phyloP scores from a whole-genome alignment of 2,329 filamentous ascomycete species.

The Colletotrichum musae region DNA sequence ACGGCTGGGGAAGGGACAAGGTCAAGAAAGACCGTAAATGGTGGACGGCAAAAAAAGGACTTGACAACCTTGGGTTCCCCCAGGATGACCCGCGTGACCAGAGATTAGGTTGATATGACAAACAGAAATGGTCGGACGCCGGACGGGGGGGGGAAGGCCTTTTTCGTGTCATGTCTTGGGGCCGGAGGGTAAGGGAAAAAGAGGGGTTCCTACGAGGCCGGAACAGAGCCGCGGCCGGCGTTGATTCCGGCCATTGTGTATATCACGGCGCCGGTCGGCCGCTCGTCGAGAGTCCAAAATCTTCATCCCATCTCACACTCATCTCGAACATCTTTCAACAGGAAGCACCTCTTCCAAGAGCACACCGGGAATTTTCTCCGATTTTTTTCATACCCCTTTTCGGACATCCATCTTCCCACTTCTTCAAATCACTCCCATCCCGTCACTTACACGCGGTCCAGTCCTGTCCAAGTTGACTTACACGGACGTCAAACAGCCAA shows the following conservation, averaged over 20 bases:
- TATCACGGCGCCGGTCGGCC: conserved; percentile 55
- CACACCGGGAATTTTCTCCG: conserved; percentile 19
- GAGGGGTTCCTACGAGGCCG: conserved; percentile 51
- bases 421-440: not conserved
- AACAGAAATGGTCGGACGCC: conserved; percentile 40
- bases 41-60: not conserved
- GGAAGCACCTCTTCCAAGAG: conserved; percentile 31
- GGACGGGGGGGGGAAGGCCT: conserved; percentile 5
- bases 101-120: conserved; percentile 41
- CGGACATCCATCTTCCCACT: not conserved
- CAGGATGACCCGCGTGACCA: conserved; percentile 33
- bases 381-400: conserved; percentile 33
- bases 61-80: conserved; percentile 5
- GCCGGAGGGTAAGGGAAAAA: conserved; percentile 8
- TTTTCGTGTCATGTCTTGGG: conserved; percentile 34
- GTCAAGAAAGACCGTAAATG: too few species aligned
- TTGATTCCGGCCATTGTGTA: conserved; percentile 64
- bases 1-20: too few species aligned
- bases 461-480: conserved; percentile 28
- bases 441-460: conserved; percentile 22
- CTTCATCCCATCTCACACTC: conserved; percentile 1
- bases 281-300: conserved; percentile 35
- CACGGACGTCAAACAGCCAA: conserved; percentile 24
- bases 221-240: conserved; percentile 61
- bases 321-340: too few species aligned